Evolutionary conservation across 345 rosid genomes (phyloP).

Genomic region (Eucalyptus brandiana): DNA sequence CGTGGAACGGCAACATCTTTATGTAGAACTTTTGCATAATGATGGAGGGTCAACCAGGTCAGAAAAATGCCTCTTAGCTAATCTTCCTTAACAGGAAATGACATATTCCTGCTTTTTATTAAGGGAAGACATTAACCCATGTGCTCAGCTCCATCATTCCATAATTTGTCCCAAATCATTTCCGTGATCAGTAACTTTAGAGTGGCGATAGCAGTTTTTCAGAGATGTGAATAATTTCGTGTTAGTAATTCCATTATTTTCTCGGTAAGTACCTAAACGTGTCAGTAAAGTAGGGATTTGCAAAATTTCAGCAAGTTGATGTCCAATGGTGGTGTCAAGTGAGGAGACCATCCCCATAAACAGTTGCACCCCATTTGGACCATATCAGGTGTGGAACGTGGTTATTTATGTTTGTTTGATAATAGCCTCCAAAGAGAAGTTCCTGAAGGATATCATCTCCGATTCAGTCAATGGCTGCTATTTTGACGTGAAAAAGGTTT

Average conservation of each 20-base stretch:
- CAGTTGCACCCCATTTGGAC: neutral
- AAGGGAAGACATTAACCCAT: neutral
- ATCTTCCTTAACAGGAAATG: neutral
- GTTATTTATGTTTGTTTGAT: neutral
- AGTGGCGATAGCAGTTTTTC: neutral
- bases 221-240: neutral
- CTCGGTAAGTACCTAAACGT: neutral
- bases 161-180: neutral
- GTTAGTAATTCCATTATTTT: neutral
- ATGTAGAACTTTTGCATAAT: neutral
- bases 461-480: neutral
- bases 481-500: neutral
- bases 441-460: neutral
- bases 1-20: neutral
- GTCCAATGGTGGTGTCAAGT: neutral
- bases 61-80: neutral
- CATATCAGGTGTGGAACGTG: neutral
- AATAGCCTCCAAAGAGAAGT: neutral
- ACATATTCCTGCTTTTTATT: neutral
- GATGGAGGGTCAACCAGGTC: neutral
- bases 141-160: neutral
- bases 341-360: neutral
- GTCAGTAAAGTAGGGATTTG: neutral
- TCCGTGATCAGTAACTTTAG: neutral
- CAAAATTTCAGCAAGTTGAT: neutral